Base-by-base conservation (phyloP, 2,329 filamentous ascomycete species). In the Zalaria obscura region DNA sequence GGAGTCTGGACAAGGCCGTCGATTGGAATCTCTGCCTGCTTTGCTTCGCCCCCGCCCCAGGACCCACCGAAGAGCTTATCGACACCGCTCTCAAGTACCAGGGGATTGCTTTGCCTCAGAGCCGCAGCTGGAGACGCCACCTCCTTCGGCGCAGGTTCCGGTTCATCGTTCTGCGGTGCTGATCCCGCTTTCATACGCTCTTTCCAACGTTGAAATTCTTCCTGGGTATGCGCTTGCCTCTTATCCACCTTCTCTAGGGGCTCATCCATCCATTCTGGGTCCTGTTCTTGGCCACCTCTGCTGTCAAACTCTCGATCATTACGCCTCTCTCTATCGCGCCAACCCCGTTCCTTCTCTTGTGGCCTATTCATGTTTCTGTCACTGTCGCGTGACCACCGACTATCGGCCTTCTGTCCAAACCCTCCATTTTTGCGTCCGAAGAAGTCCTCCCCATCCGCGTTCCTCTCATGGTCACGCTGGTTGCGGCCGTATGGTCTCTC, bases 201-300 rank as follows among this genome's bases (percentile, higher is more conserved):
- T 71, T 94, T 94, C 78, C 89, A 95, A 50, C 84, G 84, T 63
- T 93, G 81, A 60, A 95, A 93, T 50, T 95, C 88, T 55, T 93
- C 87, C 53, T 85, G 80, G 1, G 87, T 94, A 52, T 85, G 83
- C 4, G 52, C 46, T 49, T 51, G 27, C 48, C 73, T 66, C 52
- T 80, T 76, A 40, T 84, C 80, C 44, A 81, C 79, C 25, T 71
- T 63, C 36, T 69, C 45, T 3, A 49, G 49, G 1, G 58, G 54
- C 33, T 62, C 56, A 55, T 93, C 86, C 60, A 94, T 71, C 89
- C 88, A 94, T 61, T 94, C 88, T 4, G 89, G 88, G 39, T 93
- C 85, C 48, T 83, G 78, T 56, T 93, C 86, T 48, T 73, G 29
- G 64, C 44, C 74, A 72, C 29, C 70, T 70, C 26, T 56, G 66